Evolutionary conservation across 768 basidiomycete species (phyloP).

Genomic region (Amanita phalloides): DNA sequence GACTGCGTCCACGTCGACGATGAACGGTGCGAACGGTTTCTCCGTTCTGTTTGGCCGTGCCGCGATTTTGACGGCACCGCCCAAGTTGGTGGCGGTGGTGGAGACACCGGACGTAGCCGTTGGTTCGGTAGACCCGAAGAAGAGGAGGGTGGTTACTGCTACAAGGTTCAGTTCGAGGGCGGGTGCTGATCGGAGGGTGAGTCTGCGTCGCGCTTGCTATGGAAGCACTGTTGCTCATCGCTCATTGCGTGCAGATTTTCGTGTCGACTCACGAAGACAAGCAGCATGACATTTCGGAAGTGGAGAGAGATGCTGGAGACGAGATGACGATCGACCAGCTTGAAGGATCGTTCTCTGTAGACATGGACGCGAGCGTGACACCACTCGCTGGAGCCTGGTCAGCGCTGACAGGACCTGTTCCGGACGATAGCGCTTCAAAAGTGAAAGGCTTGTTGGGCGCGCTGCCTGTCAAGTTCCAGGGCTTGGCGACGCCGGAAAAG

Average conservation of each 20-base stretch:
- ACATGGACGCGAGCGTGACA: constrained; percentile 57
- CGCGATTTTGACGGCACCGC: constrained; percentile 74
- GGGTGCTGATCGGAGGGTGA: constrained; percentile 74
- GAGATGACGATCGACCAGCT: constrained; percentile 15
- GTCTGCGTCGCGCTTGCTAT: constrained; percentile 15
- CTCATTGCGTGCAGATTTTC: constrained; percentile 42
- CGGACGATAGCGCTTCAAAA: constrained; percentile 19
- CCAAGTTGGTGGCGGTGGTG: constrained; percentile 70
- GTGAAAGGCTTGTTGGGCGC: constrained; percentile 52
- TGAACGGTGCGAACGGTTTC: constrained; percentile 16
- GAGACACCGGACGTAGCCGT: constrained; percentile 86
- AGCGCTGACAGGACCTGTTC: constrained; percentile 34
- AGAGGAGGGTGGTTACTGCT: constrained; percentile 77
- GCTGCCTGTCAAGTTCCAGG: constrained; percentile 60
- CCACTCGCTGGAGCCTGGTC: constrained; percentile 69
- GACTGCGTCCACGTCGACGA: constrained; percentile 23
- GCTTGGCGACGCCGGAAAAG: constrained; percentile 81
- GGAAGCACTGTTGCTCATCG: constrained; percentile 1
- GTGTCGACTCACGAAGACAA: constrained; percentile 74
- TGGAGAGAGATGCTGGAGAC: constrained; percentile 11
- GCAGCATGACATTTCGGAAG: constrained; percentile 19
- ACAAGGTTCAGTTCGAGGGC: constrained; percentile 78
- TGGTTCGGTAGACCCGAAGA: constrained; percentile 77
- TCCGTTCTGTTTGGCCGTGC: constrained; percentile 53
- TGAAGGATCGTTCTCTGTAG: constrained; percentile 28